phyloP scores from a whole-genome alignment of 192 early-diverging fungal species.

The Podila verticillata region DNA sequence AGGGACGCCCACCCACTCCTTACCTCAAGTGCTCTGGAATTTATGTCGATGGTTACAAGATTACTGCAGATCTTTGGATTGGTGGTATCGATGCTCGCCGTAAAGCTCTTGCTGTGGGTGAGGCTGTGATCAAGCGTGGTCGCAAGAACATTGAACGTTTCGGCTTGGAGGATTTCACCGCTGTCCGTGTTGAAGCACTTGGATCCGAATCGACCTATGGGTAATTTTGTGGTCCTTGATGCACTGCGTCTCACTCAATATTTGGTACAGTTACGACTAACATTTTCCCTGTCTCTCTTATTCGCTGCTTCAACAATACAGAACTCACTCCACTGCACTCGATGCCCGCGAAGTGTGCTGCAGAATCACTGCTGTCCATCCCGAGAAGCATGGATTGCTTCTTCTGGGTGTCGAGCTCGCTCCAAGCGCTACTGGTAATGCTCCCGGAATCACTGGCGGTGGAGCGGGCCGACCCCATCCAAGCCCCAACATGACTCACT shows the following conservation, averaged over 20 bases:
- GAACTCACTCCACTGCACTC: slow-evolving; percentile 28
- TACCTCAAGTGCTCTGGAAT: slow-evolving; percentile 71
- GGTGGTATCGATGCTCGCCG: slow-evolving; percentile 68
- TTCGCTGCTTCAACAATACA: neutral
- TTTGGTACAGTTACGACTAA: neutral
- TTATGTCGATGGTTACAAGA: slow-evolving; percentile 67
- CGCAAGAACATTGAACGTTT: slow-evolving; percentile 52
- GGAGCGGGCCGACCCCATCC: slow-evolving; percentile 66
- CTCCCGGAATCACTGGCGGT: slow-evolving; percentile 54
- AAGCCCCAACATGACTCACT: slow-evolving; percentile 68
- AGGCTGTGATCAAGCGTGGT: slow-evolving; percentile 62
- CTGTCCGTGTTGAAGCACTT: slow-evolving; percentile 64
- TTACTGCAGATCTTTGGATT: slow-evolving; percentile 66
- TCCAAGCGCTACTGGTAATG: slow-evolving; percentile 54
- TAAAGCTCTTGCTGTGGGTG: slow-evolving; percentile 65
- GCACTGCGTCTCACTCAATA: neutral
- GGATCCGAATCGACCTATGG: slow-evolving; percentile 71
- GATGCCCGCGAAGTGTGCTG: slow-evolving; percentile 51
- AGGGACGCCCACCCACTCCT: slow-evolving; percentile 65
- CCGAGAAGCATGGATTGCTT: slow-evolving; percentile 36
- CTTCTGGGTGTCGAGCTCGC: slow-evolving; percentile 45
- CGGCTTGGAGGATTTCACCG: slow-evolving; percentile 62
- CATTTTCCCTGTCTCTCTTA: neutral
- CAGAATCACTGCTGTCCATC: slow-evolving; percentile 45
- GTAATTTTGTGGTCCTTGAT: slow-evolving; percentile 36